phyloP scores from a whole-genome alignment of 108 stramenopile species.

The Seminavis robusta region DNA sequence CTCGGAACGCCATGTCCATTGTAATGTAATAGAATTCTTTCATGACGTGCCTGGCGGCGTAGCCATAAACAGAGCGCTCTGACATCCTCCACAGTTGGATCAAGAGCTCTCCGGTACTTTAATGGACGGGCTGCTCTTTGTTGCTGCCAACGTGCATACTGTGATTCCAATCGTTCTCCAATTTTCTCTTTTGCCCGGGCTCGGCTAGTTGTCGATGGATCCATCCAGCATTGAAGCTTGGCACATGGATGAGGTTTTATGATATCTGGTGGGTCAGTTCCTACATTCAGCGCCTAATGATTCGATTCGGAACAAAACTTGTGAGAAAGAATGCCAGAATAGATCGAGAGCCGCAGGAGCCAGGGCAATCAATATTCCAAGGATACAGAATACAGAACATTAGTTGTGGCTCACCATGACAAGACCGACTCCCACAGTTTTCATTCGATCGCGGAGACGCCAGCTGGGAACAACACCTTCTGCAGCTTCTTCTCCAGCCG shows the following conservation, averaged over 20 bases:
- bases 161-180: conserved; percentile 82
- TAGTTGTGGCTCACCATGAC: conserved; percentile 89
- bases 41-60: conserved; percentile 65
- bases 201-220: conserved; percentile 70
- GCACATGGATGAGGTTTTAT: conserved; percentile 89
- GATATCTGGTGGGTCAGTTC: conserved; percentile 97
- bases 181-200: conserved; percentile 87
- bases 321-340: no score
- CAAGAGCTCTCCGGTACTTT: conserved; percentile 74
- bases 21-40: conserved; percentile 95
- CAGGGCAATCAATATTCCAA: background rate
- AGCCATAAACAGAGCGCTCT: conserved; percentile 68
- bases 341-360: no score
- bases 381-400: background rate
- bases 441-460: conserved; percentile 93
- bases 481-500: no score
- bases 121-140: conserved; percentile 47
- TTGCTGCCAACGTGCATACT: conserved; percentile 89
- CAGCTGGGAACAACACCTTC: conserved; percentile 66
- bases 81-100: conserved; percentile 97
- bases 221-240: conserved; percentile 93
- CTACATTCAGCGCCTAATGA: conserved; percentile 75
- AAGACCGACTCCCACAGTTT: conserved; percentile 91
- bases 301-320: no score
- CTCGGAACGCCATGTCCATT: conserved; percentile 98